phyloP scores from a whole-genome alignment of 2,329 filamentous ascomycete species.

The Onygena corvina region DNA sequence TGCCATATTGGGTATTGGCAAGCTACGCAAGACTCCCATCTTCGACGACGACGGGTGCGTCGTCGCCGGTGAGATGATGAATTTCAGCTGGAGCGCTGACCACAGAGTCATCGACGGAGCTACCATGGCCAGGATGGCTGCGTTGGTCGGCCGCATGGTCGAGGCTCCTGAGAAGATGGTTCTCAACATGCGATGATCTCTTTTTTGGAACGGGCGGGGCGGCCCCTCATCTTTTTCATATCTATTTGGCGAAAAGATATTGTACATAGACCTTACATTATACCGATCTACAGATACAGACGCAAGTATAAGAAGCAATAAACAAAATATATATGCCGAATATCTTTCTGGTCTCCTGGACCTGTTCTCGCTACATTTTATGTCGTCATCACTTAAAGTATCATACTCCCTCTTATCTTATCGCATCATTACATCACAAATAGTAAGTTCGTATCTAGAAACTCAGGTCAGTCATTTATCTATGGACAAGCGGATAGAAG shows the following conservation, averaged over 20 bases:
- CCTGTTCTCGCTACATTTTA: too few relatives aligned
- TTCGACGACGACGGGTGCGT: constrained; percentile 52
- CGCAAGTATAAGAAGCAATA: constrained; percentile 2
- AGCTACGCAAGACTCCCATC: constrained; percentile 65
- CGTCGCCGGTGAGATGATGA: constrained; percentile 65
- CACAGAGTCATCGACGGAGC: constrained; percentile 90
- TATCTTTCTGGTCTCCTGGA: too few relatives aligned
- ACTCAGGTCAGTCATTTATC: constrained; percentile 12
- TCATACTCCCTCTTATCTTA: constrained; percentile 11
- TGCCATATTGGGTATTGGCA: constrained; percentile 79
- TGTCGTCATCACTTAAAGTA: neutral
- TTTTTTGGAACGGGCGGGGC: neutral
- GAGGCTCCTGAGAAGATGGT: constrained; percentile 84
- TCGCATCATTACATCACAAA: constrained; percentile 8
- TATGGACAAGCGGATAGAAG: constrained; percentile 13
- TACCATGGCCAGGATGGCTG: constrained; percentile 82
- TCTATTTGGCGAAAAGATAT: constrained; percentile 5
- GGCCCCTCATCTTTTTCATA: neutral
- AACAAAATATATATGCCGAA: too few relatives aligned
- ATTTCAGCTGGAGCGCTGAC: constrained; percentile 94
- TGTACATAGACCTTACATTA: constrained; percentile 6
- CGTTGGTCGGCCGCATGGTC: constrained; percentile 62
- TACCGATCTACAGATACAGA: constrained; percentile 5
- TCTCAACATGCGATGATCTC: constrained; percentile 35
- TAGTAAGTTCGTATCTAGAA: constrained; percentile 5